Base-by-base conservation (phyloP, 371 early-diverging fungal genomes). In the Mucor plumbeus region DNA sequence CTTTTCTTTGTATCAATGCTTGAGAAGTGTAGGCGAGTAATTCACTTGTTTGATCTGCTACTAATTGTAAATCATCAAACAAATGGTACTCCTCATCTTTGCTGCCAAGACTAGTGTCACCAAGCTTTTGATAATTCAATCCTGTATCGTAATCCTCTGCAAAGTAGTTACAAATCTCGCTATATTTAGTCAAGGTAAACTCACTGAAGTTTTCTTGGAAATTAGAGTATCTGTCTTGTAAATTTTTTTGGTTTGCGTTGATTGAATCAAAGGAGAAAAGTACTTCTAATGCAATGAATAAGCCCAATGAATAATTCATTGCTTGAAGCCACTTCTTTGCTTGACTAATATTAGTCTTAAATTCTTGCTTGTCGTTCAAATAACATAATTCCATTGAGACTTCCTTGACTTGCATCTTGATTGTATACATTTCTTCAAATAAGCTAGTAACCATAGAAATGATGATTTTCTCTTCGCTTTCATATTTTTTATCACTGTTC, bases 71-170 rank as follows among this genome's bases (percentile, higher is more conserved):
- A 8, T 7, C 34, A 4, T 33, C 34, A 15, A 60, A 47, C 43
- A 40, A 34, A 0, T n/a, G 5, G 33, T 44, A 47, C 14, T 60
- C 61, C 10, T 60, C 35, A 7, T 60, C 6, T 34, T 50, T 50
- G 26, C 13, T 50, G 54, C 5, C 55, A n/a, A 34, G 11, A 44
- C 6, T 13, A 1, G n/a, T 33, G n/a, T 60, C 61, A 11, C 61
- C 61, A 1, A 43, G 44, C 17, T 60, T 40, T 35, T 60, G 61
- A n/a, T 60, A 60, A 34, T 60, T 60, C 34, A 60, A 17, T 15
- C 41, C 43, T 17, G 21, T 9, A 9, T 19, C 31, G 35, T 60
- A 44, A 13, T 50, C 50, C 11, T 44, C 14, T 13, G 35, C 13
- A 35, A 60, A 60, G 9, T 60, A 60, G 9, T 13, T 10, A 17